phyloP scores from a whole-genome alignment of 2,329 filamentous ascomycete species.

The Tolypocladium inflatum region DNA sequence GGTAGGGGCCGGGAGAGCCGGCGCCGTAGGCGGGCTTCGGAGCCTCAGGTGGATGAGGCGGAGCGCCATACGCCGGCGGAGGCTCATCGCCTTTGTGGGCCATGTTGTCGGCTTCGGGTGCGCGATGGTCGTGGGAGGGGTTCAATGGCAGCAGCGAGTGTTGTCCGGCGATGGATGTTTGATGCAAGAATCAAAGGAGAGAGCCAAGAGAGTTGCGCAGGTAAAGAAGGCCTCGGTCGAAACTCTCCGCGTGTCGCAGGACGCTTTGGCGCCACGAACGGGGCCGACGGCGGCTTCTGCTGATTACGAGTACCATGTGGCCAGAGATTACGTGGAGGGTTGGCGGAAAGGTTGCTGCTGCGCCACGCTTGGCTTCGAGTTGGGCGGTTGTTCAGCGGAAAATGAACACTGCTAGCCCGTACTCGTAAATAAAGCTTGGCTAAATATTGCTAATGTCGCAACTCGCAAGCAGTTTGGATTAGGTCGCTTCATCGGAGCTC shows the following conservation, averaged over 20 bases:
- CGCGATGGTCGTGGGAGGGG: background rate
- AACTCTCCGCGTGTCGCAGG: slow-evolving; percentile 6
- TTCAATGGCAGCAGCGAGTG: background rate
- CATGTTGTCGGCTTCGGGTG: slow-evolving; percentile 19
- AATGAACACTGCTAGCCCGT: background rate
- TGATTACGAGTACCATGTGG: slow-evolving; percentile 13
- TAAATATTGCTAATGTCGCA: background rate
- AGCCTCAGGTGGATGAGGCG: slow-evolving; percentile 8
- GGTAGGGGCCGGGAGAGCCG: slow-evolving; percentile 13
- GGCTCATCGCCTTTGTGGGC: slow-evolving; percentile 38
- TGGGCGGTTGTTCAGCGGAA: background rate
- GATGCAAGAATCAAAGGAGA: background rate
- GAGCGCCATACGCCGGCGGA: slow-evolving; percentile 33
- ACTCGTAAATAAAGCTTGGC: background rate
- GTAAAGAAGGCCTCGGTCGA: slow-evolving; percentile 2
- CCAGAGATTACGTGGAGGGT: slow-evolving; percentile 2
- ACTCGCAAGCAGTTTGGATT: background rate
- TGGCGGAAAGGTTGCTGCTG: slow-evolving; percentile 11
- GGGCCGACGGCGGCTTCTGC: slow-evolving; percentile 5
- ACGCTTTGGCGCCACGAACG: slow-evolving; percentile 1
- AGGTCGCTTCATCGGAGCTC: background rate
- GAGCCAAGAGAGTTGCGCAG: background rate
- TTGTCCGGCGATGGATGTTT: background rate
- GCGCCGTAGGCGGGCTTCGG: slow-evolving; percentile 36
- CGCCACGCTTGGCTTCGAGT: slow-evolving; percentile 21